Evolutionary conservation across 2,329 filamentous ascomycete species (phyloP).

Genomic region (Cercospora berteroae): DNA sequence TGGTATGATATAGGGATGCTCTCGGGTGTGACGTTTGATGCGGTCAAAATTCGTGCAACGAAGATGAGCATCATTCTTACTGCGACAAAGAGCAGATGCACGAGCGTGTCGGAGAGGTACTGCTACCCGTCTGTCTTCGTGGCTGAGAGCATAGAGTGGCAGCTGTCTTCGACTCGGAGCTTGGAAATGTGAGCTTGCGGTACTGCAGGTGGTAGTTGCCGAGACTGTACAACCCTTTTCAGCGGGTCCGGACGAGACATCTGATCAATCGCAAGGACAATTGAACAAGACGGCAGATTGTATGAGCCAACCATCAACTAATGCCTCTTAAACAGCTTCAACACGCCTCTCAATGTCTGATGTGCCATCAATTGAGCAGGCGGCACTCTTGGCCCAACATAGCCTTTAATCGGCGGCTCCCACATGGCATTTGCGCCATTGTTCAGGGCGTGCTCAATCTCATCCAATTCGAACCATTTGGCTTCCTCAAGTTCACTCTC

Average conservation of each 20-base stretch:
- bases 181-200: not conserved
- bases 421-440: constrained; percentile 29
- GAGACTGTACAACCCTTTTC: not conserved
- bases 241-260: not conserved
- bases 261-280: not conserved
- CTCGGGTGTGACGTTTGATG: not conserved
- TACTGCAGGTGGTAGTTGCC: not conserved
- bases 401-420: constrained; percentile 26
- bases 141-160: not conserved
- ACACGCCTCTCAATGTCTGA: constrained; percentile 24
- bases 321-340: constrained; percentile 23
- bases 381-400: constrained; percentile 26
- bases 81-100: not conserved
- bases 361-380: constrained; percentile 27
- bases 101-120: not conserved
- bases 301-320: not conserved
- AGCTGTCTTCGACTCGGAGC: not conserved
- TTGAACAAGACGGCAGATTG: not conserved
- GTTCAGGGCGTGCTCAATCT: constrained; percentile 26
- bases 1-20: not conserved
- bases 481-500: constrained; percentile 28
- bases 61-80: not conserved
- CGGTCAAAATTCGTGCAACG: not conserved
- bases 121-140: not conserved
- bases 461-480: constrained; percentile 27